Conservation (phyloP, 768 basidiomycete species). For the Amanita thiersii region DNA sequence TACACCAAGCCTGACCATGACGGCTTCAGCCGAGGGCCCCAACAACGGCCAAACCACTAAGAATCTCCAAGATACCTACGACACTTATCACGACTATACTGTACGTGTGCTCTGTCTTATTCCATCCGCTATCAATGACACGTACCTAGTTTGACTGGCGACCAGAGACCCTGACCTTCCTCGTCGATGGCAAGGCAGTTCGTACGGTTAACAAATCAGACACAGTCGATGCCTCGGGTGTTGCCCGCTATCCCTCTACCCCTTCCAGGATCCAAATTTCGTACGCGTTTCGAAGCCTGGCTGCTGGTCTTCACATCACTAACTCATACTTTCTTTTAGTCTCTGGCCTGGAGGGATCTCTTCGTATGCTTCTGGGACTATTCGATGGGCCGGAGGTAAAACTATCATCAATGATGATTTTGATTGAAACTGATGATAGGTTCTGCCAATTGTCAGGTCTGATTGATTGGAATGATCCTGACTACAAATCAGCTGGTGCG, state of each 20-base stretch:
- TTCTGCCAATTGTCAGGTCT: conserved; percentile 43
- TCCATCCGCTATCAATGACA: neutral
- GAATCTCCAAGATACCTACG: conserved; percentile 53
- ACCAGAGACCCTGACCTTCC: conserved; percentile 54
- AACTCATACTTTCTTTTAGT: no score
- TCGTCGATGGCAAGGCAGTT: conserved; percentile 63
- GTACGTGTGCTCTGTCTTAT: conserved; percentile 27
- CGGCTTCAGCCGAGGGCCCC: conserved; percentile 26
- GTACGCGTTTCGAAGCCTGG: conserved; percentile 29
- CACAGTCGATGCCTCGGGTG: conserved; percentile 44
- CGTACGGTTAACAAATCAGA: conserved; percentile 61
- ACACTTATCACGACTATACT: conserved; percentile 70
- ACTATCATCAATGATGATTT: no score
- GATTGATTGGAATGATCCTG: conserved; percentile 77
- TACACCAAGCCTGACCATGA: neutral
- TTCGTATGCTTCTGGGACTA: conserved; percentile 52
- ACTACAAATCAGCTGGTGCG: conserved; percentile 59
- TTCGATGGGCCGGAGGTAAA: conserved; percentile 69
- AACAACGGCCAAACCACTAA: conserved; percentile 42
- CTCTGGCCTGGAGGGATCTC: conserved; percentile 80
- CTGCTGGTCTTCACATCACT: no score
- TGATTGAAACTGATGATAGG: no score
- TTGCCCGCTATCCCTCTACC: conserved; percentile 63
- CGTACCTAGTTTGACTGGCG: conserved; percentile 78
- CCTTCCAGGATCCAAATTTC: conserved; percentile 78